These are phyloP conservation scores for Trichomonascaceae sp. DNA, from an alignment of 1,139 yeast genomes.

Conservation along the genomic window DNA sequence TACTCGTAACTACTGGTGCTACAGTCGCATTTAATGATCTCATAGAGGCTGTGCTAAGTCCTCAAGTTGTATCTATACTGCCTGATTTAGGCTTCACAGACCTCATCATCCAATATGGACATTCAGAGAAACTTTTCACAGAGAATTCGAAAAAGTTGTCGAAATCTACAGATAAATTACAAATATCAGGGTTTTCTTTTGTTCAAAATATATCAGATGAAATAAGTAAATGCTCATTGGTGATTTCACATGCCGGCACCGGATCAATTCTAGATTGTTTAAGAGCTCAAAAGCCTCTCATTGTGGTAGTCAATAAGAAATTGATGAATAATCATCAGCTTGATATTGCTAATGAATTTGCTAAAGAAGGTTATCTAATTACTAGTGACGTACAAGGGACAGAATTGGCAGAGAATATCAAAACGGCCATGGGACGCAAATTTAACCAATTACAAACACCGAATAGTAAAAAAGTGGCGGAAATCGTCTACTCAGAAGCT, in stretches of 20 bases:
- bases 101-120: conserved; percentile 67
- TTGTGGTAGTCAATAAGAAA: conserved; percentile 62
- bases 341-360: conserved; percentile 65
- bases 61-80: conserved; percentile 37
- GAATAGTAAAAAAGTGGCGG: conserved; percentile 18
- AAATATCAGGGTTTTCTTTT: conserved; percentile 34
- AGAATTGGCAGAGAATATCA: conserved; percentile 16
- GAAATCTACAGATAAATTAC: conserved; percentile 25
- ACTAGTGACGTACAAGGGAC: conserved; percentile 15
- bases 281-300: conserved; percentile 47
- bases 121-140: conserved; percentile 26
- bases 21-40: conserved; percentile 67
- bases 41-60: conserved; percentile 38
- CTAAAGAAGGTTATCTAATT: conserved; percentile 33
- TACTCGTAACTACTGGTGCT: conserved; percentile 75
- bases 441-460: conserved; percentile 23
- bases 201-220: conserved; percentile 40
- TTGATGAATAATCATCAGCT: conserved; percentile 85
- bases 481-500: conserved; percentile 23
- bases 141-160: conserved; percentile 3
- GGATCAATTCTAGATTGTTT: conserved; percentile 84
- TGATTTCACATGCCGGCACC: conserved; percentile 86
- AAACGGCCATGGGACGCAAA: conserved; percentile 6
- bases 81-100: conserved; percentile 34
- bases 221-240: conserved; percentile 44